phyloP scores from a whole-genome alignment of 176 grass and related monocot species.

The Hyparrhenia diplandra region DNA sequence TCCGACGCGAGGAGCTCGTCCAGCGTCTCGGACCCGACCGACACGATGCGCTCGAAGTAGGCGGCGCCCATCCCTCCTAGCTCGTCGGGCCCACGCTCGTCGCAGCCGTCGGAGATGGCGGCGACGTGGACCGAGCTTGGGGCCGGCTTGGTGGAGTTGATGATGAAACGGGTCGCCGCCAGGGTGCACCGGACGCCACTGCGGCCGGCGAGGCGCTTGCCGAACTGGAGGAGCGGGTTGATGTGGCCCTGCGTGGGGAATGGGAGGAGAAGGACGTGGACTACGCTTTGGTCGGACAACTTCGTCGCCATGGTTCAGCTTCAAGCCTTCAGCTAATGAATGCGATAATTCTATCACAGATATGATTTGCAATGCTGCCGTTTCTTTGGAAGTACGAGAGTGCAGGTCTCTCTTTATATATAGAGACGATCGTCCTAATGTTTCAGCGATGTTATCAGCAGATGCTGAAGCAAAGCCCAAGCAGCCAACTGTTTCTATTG shows the following conservation, averaged over 20 bases:
- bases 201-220: neutral
- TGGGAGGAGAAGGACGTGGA: constrained; percentile 29
- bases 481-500: neutral
- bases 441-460: neutral
- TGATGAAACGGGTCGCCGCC: constrained; percentile 38
- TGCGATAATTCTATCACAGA: neutral
- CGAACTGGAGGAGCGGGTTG: constrained; percentile 31
- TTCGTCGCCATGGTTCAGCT: neutral
- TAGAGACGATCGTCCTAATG: neutral
- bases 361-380: neutral
- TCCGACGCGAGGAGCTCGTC: constrained; percentile 46
- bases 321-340: neutral
- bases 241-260: constrained; percentile 27
- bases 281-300: neutral
- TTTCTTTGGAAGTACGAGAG: neutral
- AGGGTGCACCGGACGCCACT: constrained; percentile 24
- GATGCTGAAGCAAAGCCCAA: constrained; percentile 10
- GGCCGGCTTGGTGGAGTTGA: constrained; percentile 20
- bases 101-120: constrained; percentile 45
- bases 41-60: constrained; percentile 48
- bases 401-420: neutral
- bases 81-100: constrained; percentile 28
- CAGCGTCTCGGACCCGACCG: constrained; percentile 40
- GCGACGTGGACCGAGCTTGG: constrained; percentile 30
- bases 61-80: neutral